Conservation (phyloP, 2,329 filamentous ascomycete genomes). For the Nakataea oryzae region DNA sequence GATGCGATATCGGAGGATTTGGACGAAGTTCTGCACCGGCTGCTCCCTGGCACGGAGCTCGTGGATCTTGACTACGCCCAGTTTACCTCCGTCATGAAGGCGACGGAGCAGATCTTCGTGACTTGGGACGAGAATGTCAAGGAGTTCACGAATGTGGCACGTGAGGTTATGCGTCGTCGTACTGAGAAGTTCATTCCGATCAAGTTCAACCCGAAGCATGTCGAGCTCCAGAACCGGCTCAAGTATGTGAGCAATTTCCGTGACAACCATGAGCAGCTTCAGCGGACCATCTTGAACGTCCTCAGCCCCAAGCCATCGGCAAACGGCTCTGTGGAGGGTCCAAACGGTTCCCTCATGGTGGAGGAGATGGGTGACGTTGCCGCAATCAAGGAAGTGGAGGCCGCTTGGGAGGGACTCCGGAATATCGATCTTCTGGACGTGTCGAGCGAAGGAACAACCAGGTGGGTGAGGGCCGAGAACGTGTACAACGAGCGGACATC, state of each 20-base stretch:
- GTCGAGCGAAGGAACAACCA: conserved; percentile 75
- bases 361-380: conserved; percentile 97
- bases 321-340: conserved; percentile 38
- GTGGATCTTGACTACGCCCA: conserved; percentile 90
- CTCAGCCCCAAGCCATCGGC: conserved; percentile 63
- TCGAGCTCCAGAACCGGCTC: conserved; percentile 78
- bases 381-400: conserved; percentile 88
- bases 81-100: conserved; percentile 76
- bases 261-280: conserved; percentile 94
- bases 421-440: conserved; percentile 95
- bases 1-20: conserved; percentile 93
- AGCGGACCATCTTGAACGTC: conserved; percentile 94
- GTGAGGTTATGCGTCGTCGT: conserved; percentile 83
- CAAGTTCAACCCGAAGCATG: conserved; percentile 83
- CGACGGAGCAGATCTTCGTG: conserved; percentile 75
- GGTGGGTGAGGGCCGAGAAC: conserved; percentile 90
- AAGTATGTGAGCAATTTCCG: conserved; percentile 93
- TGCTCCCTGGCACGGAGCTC: conserved; percentile 77
- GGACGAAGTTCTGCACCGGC: conserved; percentile 71
- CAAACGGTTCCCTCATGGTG: conserved; percentile 49
- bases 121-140: conserved; percentile 95
- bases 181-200: conserved; percentile 99
- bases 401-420: conserved; percentile 87
- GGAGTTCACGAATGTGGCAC: conserved; percentile 94
- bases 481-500: conserved; percentile 96